Evolutionary conservation across 1,139 yeast species (phyloP).

Genomic region (Candida sp.): DNA sequence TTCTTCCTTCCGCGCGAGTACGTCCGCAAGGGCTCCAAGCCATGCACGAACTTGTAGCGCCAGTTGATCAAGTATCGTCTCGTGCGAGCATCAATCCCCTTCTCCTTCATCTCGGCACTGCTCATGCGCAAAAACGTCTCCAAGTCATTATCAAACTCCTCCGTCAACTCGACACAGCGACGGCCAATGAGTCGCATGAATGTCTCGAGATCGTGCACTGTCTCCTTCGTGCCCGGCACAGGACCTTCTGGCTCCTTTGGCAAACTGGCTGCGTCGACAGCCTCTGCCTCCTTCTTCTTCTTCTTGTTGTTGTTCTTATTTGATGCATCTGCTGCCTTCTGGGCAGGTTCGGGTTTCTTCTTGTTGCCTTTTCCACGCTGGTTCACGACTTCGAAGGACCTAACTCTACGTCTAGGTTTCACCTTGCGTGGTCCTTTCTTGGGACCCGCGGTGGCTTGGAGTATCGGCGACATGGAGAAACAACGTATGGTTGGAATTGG

Average conservation of each 20-base stretch:
- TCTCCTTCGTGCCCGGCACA: constrained; percentile 52
- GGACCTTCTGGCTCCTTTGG: too few species aligned
- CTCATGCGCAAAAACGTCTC: constrained; percentile 61
- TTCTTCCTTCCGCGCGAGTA: constrained; percentile 73
- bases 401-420: too few species aligned
- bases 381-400: too few species aligned
- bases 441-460: too few species aligned
- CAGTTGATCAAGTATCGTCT: constrained; percentile 67
- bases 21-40: constrained; percentile 62
- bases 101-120: constrained; percentile 64
- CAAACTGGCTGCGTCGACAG: too few species aligned
- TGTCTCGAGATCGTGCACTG: constrained; percentile 74
- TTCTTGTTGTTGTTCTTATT: too few species aligned
- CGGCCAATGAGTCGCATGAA: constrained; percentile 83
- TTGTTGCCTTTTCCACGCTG: too few species aligned
- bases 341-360: too few species aligned
- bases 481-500: constrained; percentile 3
- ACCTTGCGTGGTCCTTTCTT: too few species aligned
- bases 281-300: too few species aligned
- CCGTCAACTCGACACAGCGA: constrained; percentile 66
- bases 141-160: constrained; percentile 76
- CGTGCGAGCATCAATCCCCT: constrained; percentile 79
- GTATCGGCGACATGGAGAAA: constrained; percentile 18
- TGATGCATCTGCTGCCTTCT: too few species aligned
- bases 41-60: constrained; percentile 53